Evolutionary conservation across 306 rosid genomes (phyloP), one percentile per base, ranked within the genome.

Genomic region (Calophaca sinica): DNA sequence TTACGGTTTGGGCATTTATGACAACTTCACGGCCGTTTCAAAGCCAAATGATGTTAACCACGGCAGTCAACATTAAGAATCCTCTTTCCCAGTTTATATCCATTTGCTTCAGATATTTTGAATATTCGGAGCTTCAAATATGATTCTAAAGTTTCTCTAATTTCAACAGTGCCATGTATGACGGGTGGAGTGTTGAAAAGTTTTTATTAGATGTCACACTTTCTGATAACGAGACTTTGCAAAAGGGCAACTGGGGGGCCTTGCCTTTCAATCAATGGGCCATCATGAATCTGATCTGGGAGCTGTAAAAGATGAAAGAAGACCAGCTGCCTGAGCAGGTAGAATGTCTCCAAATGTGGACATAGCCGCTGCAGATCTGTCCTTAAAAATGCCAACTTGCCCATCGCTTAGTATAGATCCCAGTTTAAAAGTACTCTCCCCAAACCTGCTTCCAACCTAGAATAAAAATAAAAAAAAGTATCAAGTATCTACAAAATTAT

Each of bases 291-390:
- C 97, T 55, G 96, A 92, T 84, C 94, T 89, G 72, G 99, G 93
- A 52, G 99, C 90, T 68, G 96, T 88, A 76, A 94, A 89, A 62
- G 99, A 94, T 20, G 97, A 92, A 58, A 94, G 96, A 75, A 94
- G 97, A 85, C 97, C 98, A 51, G 98, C 98, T 77, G 98, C 98
- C 41, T 90, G 98, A 77, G 96, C 92, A 59, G 99, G 97, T 71
- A 94, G 70, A 81, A 94, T 92, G 76, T 94, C 99, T 49, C 99
- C 97, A 84, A 94, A 92, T 32, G 97, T 86, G 1, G 98, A 94
- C 96, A 94, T 92, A 35, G 98, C 91, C 63, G 97, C 88, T 90
- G 98, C 91, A 67, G 97, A 90, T 90, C 94, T 87, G 75, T 94
- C 98, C 87, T 94, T 94, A 65, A 94, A 91, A 76, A 94, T 90